Conservation (phyloP, 2,329 filamentous ascomycete species). For the Penicillium capsulatum region DNA sequence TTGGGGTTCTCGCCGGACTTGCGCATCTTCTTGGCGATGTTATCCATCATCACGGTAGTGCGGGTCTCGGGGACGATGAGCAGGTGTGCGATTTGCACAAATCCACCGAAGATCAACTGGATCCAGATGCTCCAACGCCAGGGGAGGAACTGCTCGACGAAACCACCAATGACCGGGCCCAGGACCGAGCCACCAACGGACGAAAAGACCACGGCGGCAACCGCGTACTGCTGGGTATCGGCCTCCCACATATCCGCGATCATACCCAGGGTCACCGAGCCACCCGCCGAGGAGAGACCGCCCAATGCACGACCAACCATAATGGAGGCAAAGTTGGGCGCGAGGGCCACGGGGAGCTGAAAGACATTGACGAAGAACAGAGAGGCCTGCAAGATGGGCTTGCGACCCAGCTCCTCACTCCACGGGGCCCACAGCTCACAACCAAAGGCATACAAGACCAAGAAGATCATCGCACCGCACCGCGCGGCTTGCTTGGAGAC, state of each 20-base stretch:
- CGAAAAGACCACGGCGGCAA: slow-evolving; percentile 72
- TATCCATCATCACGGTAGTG: slow-evolving; percentile 71
- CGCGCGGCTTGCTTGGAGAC: slow-evolving; percentile 67
- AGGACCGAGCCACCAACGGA: slow-evolving; percentile 73
- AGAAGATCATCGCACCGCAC: slow-evolving; percentile 71
- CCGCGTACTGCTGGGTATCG: slow-evolving; percentile 68
- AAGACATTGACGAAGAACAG: slow-evolving; percentile 74
- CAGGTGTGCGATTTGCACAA: slow-evolving; percentile 64
- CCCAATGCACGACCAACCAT: slow-evolving; percentile 67
- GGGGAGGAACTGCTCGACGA: slow-evolving; percentile 60
- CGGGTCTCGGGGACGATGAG: slow-evolving; percentile 73
- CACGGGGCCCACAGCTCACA: slow-evolving; percentile 87
- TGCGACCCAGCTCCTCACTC: slow-evolving; percentile 77
- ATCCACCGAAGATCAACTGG: slow-evolving; percentile 71
- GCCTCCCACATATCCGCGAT: slow-evolving; percentile 70
- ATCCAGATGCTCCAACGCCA: slow-evolving; percentile 85
- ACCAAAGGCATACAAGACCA: slow-evolving; percentile 76
- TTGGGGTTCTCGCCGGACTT: slow-evolving; percentile 56
- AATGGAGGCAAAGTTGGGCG: slow-evolving; percentile 67
- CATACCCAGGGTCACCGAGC: slow-evolving; percentile 70
- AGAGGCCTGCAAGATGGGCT: slow-evolving; percentile 68
- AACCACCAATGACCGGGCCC: slow-evolving; percentile 74
- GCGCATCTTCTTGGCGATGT: slow-evolving; percentile 70
- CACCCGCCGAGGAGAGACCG: slow-evolving; percentile 66
- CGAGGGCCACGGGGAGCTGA: slow-evolving; percentile 67